Conservation (phyloP, 2,329 filamentous ascomycete genomes). For the Aspergillus ochraceoroseus region DNA sequence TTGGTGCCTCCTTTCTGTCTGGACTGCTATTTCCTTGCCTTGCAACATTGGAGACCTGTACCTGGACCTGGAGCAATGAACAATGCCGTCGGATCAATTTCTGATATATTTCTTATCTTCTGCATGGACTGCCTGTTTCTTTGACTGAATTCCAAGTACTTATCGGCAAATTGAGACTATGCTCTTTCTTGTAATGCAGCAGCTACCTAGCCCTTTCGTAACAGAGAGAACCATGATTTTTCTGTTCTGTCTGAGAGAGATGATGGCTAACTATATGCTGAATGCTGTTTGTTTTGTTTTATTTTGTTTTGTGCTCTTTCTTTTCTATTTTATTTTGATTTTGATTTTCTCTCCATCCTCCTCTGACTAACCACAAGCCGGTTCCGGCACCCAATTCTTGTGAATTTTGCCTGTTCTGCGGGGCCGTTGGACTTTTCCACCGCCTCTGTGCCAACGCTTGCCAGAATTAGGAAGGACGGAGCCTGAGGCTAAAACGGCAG, state of each 20-base stretch:
- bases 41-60: conserved; percentile 5
- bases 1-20: conserved; percentile 10
- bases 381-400: conserved; percentile 1
- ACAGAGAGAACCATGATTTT: conserved; percentile 12
- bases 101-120: conserved; percentile 7
- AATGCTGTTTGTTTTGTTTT: conserved; percentile 7
- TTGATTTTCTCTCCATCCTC: background rate
- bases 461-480: conserved; percentile 21
- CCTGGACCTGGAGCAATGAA: conserved; percentile 10
- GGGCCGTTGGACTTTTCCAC: conserved; percentile 19
- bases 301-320: conserved; percentile 1
- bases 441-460: conserved; percentile 19
- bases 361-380: conserved; percentile 5
- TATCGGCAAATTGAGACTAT: conserved; percentile 31
- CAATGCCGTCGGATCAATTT: conserved; percentile 11
- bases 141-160: conserved; percentile 24
- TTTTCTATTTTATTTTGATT: background rate
- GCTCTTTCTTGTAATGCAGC: conserved; percentile 24
- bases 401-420: conserved; percentile 20
- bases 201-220: conserved; percentile 21
- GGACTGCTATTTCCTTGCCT: conserved; percentile 4
- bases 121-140: conserved; percentile 13
- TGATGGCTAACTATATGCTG: conserved; percentile 14
- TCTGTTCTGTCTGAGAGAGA: conserved; percentile 15
- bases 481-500: conserved; percentile 27